Evolutionary conservation across 2,329 filamentous ascomycete species (phyloP), one percentile per base, ranked within the genome.

Genomic region (Coniosporium tulheliwenetii): DNA sequence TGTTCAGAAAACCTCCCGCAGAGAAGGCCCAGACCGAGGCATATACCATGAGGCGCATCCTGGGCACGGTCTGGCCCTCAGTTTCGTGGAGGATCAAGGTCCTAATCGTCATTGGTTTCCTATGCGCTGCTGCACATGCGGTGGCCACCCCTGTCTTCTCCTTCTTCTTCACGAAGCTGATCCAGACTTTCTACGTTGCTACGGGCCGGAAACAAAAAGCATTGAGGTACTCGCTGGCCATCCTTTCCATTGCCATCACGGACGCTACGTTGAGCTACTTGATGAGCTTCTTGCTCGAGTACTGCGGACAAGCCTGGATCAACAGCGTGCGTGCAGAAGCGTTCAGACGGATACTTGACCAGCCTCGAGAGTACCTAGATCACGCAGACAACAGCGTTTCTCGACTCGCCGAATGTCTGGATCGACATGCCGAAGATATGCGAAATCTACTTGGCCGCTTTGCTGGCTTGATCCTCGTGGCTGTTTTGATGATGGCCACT

Each of bases 401-500:
- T 1, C 67, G 69, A 2, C 67, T 96, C 35, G 76, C 70, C 1
- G 77, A 84, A 44, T 80, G 73, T 36, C 69, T 96, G 0, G 85
- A 93, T 51, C 73, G 81, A 12, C 83, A 85, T 50, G 82, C 81
- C 0, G 86, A 96, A 55, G 85, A 94, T 54, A 87, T 91, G 74
- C 74, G 83, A 8, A 86, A 84, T 49, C 64, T 96, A 0, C 69
- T 93, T 0, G 81, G 83, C 2, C 74, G 81, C 1, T 93, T 94
- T 52, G 69, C 79, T 1, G 80, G 81, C 1, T 75, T 81, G 40
- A 58, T 81, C 1, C 66, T 87, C 10, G 73, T 80, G 8, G 77
- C 82, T 3, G 53, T 67, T 0, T 60, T 75, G 39, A 87, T 93
- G 70, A 68, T 83, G 13, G 42, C 62, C 0, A 71, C 81, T n/a